phyloP scores from a whole-genome alignment of 371 early-diverging fungal species.

The Mucor saturninus region DNA sequence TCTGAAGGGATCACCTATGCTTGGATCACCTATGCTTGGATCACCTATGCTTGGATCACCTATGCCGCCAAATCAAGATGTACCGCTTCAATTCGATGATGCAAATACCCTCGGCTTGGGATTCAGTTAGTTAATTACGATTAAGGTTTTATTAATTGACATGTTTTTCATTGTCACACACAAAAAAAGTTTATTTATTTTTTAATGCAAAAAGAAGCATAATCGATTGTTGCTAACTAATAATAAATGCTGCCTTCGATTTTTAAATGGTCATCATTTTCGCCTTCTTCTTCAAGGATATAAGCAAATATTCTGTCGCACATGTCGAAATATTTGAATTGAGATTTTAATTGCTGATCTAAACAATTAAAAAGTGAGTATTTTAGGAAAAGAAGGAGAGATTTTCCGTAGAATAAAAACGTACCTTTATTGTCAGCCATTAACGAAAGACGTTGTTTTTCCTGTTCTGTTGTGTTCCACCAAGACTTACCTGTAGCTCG shows the following conservation, averaged over 20 bases:
- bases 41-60: constrained; percentile 2
- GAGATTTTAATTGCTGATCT: constrained; percentile 25
- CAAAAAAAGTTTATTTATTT: constrained; percentile 1
- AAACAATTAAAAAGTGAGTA: not conserved
- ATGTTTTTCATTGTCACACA: too few species aligned
- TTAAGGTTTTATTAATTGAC: not conserved
- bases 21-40: constrained; percentile 4
- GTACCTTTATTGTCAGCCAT: constrained; percentile 16
- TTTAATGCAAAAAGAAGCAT: not conserved
- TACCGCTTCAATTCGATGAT: constrained; percentile 13
- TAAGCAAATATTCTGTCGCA: constrained; percentile 28
- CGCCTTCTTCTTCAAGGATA: constrained; percentile 17
- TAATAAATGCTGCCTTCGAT: constrained; percentile 11
- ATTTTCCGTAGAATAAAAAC: not conserved
- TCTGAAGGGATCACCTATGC: not conserved
- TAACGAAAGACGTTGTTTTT: constrained; percentile 15
- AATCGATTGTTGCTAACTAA: not conserved
- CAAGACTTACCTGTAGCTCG: constrained; percentile 27
- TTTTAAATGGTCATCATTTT: constrained; percentile 5
- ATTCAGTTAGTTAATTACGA: not conserved
- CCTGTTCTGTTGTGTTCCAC: constrained; percentile 23
- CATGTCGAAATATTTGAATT: constrained; percentile 24
- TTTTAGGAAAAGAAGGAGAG: not conserved
- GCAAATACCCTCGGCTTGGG: constrained; percentile 26
- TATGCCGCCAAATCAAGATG: not conserved